Conservation (phyloP, 2,329 filamentous ascomycete species). For the Ophiostoma ips region DNA sequence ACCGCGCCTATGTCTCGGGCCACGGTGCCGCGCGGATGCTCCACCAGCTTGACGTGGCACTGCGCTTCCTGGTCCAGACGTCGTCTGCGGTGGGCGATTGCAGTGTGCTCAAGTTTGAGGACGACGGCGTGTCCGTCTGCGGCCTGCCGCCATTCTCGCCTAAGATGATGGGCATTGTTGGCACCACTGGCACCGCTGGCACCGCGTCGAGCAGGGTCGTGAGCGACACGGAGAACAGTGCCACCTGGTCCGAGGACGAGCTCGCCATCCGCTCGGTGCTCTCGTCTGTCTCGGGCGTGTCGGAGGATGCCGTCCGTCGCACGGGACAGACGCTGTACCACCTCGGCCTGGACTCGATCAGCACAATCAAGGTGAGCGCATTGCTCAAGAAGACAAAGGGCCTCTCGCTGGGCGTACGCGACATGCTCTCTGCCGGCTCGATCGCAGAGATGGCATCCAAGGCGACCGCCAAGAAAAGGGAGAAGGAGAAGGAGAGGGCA, state of each 20-base stretch:
- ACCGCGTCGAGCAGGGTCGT: neutral
- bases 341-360: conserved; percentile 82
- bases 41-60: conserved; percentile 40
- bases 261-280: conserved; percentile 32
- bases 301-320: conserved; percentile 40
- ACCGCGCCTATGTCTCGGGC: conserved; percentile 37
- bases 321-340: conserved; percentile 57
- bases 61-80: conserved; percentile 39
- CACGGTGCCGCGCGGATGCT: conserved; percentile 38
- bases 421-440: conserved; percentile 53
- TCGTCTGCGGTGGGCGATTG: conserved; percentile 15
- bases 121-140: conserved; percentile 46
- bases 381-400: conserved; percentile 47
- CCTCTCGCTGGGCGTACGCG: conserved; percentile 51
- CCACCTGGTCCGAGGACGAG: conserved; percentile 23
- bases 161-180: neutral
- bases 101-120: conserved; percentile 37
- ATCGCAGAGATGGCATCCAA: conserved; percentile 46
- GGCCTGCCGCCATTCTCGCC: conserved; percentile 36
- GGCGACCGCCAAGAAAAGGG: neutral
- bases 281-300: conserved; percentile 45
- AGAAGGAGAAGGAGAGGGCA: too few species aligned
- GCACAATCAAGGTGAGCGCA: conserved; percentile 68
- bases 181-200: neutral
- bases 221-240: neutral